Base-by-base conservation (phyloP, 176 grass and related monocot species). In the Elymus sibiricus region DNA sequence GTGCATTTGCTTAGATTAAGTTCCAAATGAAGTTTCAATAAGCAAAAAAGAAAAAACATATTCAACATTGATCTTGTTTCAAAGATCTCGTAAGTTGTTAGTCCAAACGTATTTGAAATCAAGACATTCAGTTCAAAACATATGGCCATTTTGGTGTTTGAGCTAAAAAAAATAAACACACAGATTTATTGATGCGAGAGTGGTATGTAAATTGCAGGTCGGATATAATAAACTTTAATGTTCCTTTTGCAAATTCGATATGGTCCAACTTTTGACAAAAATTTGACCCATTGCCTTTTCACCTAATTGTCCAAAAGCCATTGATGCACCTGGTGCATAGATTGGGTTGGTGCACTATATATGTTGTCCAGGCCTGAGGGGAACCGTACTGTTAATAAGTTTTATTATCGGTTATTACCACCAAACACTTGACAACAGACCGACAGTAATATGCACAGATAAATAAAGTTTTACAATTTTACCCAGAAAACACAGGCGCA, bases 361-460 rank as follows among this genome's bases (percentile, higher is more conserved):
- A 47, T 51, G 47, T 5, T 51, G 14, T 51, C 47, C 47, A 51
- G 47, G 47, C 47, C 47, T 51, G 47, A 7, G 34, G 35, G 34
- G n/a, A 68, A 43, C 37, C 59, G 12, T 16, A 79, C 27, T 46
- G 79, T 83, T 25, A 56, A 40, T 25, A 61, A 12, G 15, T 67
- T 67, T 76, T 76, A 37, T 28, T 81, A 58, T 65, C 60, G 80
- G 34, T 76, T 11, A 76, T 58, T 76, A 46, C 11, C 31, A 63
- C 37, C 53, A 65, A 55, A 49, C 25, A 74, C n/a, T 55, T 51
- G 2, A 71, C 47, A 25, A 64, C 76, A 73, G 58, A 83, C 75
- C 89, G 27, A 66, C 72, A 67, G 80, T 84, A 79, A 86, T 86
- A 84, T 87, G 76, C 86, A 91, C 86, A 88, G 77, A 81, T 84